Base-by-base conservation (phyloP, 106 monocot genomes). In the Platanthera zijinensis region DNA sequence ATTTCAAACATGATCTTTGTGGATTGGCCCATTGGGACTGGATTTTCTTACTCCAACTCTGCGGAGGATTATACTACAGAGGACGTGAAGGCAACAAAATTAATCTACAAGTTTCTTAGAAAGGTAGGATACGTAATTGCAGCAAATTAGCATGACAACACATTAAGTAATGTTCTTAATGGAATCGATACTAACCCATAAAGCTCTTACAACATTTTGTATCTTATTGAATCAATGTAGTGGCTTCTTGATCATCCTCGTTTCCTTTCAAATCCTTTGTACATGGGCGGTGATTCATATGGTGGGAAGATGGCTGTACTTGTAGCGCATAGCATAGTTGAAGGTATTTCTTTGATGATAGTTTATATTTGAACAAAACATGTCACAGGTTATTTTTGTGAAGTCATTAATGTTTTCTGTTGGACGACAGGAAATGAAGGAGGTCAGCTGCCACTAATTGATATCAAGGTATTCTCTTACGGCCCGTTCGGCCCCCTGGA, bases 231-330 rank as follows among this genome's bases (percentile, higher is more conserved):
- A 51, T 32, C 51, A 66, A 10, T 80, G 57, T 71, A 93, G 90
- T 93, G 93, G 93, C 71, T 85, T 13, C 17, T 73, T 13, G 78
- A 85, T 10, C 86, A 93, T 57, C 90, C 86, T 6, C 46, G 83
- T 14, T 93, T 90, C 77, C 62, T 82, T 3, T 74, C 83, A 2
- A 93, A 90, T 81, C 84, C 87, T 49, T 80, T 93, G 8, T 93
- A 93, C 69, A 75, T 93, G 57, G 82, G 64, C 69, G 93, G 93
- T 22, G 93, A 93, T 81, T 93, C 93, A 5, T 90, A 90, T 78
- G 75, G 79, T 79, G 93, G 93, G 3, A 84, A 79, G 63, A 1
- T 74, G 19, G 74, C 76, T 14, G 78, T 81, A 25, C 5, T 83
- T 10, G 11, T 74, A 63, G 59, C 73, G 11, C 64, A 80, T 74